Evolutionary conservation across 768 basidiomycete species (phyloP).

Genomic region (Mycena floridula): DNA sequence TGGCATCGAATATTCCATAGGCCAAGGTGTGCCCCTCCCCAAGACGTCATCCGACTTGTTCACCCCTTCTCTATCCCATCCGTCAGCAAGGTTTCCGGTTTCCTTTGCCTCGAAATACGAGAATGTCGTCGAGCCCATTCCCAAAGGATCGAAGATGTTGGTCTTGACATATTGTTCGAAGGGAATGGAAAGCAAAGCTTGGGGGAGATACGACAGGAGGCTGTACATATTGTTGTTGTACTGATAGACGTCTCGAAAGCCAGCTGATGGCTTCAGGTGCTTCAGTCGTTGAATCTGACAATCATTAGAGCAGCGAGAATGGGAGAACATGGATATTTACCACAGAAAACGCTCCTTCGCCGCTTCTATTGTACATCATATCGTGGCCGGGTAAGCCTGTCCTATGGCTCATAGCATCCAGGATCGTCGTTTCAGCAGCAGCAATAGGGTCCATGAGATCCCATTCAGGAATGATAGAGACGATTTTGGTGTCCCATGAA

Average conservation of each 20-base stretch:
- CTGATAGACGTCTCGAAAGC: constrained; percentile 13
- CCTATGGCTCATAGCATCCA: constrained; percentile 15
- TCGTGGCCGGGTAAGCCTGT: constrained; percentile 15
- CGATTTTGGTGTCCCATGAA: constrained; percentile 19
- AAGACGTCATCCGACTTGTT: constrained; percentile 16
- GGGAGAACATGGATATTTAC: constrained; percentile 3
- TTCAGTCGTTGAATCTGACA: constrained; percentile 8
- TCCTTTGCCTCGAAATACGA: constrained; percentile 18
- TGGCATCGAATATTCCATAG: constrained; percentile 15
- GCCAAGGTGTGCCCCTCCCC: constrained; percentile 13
- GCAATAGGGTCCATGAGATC: constrained; percentile 18
- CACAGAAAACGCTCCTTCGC: constrained; percentile 12
- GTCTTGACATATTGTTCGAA: constrained; percentile 21
- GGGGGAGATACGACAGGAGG: constrained; percentile 10
- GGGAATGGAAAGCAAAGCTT: constrained; percentile 16
- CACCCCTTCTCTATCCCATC: constrained; percentile 12
- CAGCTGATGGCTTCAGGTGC: constrained; percentile 12
- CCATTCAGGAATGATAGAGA: constrained; percentile 18
- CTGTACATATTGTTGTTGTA: constrained; percentile 18
- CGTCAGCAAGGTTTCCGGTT: constrained; percentile 19
- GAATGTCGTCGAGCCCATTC: constrained; percentile 21
- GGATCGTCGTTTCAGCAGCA: constrained; percentile 9
- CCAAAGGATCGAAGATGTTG: constrained; percentile 20
- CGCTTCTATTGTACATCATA: constrained; percentile 13
- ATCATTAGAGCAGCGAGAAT: background rate